Evolutionary conservation across 768 basidiomycete species (phyloP).

Genomic region (Mycena pura): DNA sequence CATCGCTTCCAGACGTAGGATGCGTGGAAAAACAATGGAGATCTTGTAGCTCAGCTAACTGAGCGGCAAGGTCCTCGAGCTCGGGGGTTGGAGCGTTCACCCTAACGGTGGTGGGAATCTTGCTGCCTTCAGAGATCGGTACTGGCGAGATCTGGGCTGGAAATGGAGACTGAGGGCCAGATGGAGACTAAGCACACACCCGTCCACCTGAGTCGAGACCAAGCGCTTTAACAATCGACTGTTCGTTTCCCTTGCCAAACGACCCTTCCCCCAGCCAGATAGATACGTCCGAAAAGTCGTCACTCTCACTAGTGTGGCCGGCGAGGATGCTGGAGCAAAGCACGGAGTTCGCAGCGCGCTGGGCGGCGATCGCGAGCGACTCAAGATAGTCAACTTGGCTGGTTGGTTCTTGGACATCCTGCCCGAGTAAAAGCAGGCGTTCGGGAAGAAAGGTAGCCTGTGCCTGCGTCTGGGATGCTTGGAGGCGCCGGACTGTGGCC

Average conservation of each 20-base stretch:
- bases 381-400: constrained; percentile 27
- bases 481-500: constrained; percentile 16
- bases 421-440: background rate
- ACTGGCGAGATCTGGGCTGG: constrained; percentile 16
- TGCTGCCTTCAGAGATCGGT: constrained; percentile 5
- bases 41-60: constrained; percentile 26
- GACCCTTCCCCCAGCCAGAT: constrained; percentile 57
- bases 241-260: constrained; percentile 47
- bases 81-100: constrained; percentile 5
- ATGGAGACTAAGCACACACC: constrained; percentile 17
- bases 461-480: background rate
- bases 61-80: constrained; percentile 4
- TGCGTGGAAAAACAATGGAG: constrained; percentile 37
- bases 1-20: constrained; percentile 29
- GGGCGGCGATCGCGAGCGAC: constrained; percentile 46
- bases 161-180: constrained; percentile 14
- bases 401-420: background rate
- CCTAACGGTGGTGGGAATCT: constrained; percentile 29
- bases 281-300: constrained; percentile 60
- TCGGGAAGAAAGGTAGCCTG: constrained; percentile 8
- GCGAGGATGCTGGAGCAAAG: constrained; percentile 60
- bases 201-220: constrained; percentile 31
- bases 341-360: constrained; percentile 45
- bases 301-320: constrained; percentile 60
- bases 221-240: constrained; percentile 43